These are phyloP conservation scores for Ballota nigra DNA, from an alignment of 257 asterid species.

Conservation along the genomic window DNA sequence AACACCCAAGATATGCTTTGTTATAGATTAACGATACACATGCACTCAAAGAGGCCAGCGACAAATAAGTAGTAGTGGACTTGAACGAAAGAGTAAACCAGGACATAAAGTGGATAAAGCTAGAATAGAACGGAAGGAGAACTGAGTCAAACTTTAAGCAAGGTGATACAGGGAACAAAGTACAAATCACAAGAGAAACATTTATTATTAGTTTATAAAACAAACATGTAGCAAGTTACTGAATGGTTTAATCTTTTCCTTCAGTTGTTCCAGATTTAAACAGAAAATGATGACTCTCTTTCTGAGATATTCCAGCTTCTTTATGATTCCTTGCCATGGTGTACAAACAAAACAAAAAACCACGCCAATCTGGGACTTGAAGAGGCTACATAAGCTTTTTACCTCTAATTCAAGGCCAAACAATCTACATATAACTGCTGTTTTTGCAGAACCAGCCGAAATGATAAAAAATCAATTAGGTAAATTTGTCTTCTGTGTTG, in stretches of 20 bases:
- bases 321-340: neutral
- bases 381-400: neutral
- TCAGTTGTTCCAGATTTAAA: neutral
- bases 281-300: neutral
- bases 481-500: neutral
- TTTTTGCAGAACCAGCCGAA: neutral
- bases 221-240: neutral
- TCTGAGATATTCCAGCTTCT: neutral
- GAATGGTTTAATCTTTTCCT: neutral
- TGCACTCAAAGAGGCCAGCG: neutral
- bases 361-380: neutral
- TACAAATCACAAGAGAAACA: neutral
- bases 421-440: neutral
- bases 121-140: neutral
- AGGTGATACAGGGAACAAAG: neutral
- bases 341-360: neutral
- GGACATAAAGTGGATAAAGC: neutral
- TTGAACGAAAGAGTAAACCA: neutral
- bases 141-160: neutral
- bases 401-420: neutral
- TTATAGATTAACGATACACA: neutral
- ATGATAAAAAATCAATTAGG: neutral
- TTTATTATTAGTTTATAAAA: neutral
- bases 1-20: neutral
- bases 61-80: neutral